A percentile compares a stretch with the other conserved stretches of the same genome.
phyloP scores from a whole-genome alignment of 177 flowering plant genomes.

The Telopea speciosissima region DNA sequence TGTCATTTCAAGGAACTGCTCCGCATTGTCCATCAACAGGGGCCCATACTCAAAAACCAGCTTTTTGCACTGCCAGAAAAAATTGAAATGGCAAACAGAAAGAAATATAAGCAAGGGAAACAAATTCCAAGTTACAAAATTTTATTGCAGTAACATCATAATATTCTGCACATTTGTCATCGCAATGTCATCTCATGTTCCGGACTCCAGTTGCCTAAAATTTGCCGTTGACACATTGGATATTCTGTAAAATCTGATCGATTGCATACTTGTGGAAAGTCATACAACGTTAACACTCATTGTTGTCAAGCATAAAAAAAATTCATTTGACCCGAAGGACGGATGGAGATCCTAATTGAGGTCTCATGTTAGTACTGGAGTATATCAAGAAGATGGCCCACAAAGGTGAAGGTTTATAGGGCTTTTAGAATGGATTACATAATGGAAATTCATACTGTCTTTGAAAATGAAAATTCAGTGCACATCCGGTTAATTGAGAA shows the following conservation, averaged over 20 bases:
- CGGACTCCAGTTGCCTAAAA: too few species aligned
- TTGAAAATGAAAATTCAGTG: not conserved
- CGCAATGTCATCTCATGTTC: too few species aligned
- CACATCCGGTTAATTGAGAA: not conserved
- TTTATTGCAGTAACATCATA: not conserved
- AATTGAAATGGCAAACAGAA: not conserved
- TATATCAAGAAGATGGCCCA: not conserved
- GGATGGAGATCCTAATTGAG: not conserved
- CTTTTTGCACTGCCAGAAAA: slow-evolving; percentile 68
- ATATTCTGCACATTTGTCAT: not conserved
- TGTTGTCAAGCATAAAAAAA: not conserved
- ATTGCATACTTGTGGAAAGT: not conserved
- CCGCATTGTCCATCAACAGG: slow-evolving; percentile 57
- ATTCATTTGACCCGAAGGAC: not conserved
- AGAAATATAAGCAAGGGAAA: not conserved
- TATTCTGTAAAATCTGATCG: not conserved
- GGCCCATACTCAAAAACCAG: slow-evolving; percentile 83
- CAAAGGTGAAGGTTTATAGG: not conserved
- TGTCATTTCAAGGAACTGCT: slow-evolving; percentile 49
- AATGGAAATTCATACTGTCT: not conserved
- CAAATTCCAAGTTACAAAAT: not conserved
- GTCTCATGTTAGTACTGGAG: not conserved
- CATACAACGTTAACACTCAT: not conserved
- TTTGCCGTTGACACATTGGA: too few species aligned
- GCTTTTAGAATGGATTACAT: not conserved